phyloP scores from a whole-genome alignment of 306 rosid species.

The Myrica gale region DNA sequence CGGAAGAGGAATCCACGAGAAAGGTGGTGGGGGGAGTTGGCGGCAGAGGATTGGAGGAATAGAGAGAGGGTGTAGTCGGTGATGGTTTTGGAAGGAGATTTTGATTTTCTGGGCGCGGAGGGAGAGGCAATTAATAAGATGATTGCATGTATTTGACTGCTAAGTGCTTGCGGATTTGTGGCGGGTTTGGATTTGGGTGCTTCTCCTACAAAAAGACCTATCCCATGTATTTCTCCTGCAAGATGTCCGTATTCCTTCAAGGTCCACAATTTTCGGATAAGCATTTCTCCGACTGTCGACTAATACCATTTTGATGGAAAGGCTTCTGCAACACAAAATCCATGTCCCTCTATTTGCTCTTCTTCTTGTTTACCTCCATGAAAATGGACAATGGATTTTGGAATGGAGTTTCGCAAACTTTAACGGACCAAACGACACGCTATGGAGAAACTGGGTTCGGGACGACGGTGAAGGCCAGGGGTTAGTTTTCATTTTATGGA shows the following conservation, averaged over 20 bases:
- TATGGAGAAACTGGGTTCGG: no score
- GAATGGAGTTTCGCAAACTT: no score
- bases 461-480: no score
- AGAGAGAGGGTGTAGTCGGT: constrained; percentile 50
- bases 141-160: not conserved
- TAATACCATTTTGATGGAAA: not conserved
- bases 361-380: no score
- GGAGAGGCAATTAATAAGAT: no score
- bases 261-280: not conserved
- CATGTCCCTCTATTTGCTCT: not conserved
- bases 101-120: no score
- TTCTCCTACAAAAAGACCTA: not conserved
- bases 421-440: no score
- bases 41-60: constrained; percentile 14
- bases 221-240: not conserved
- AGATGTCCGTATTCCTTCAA: not conserved
- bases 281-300: not conserved
- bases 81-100: not conserved
- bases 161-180: no score
- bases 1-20: constrained; percentile 56
- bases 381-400: no score
- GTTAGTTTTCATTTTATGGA: no score
- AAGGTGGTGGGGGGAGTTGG: constrained; percentile 32
- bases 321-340: not conserved
- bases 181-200: no score